Evolutionary conservation across 208 protist genomes (phyloP), one percentile per base, ranked within the genome.

Genomic region (Crithidia sp.): DNA sequence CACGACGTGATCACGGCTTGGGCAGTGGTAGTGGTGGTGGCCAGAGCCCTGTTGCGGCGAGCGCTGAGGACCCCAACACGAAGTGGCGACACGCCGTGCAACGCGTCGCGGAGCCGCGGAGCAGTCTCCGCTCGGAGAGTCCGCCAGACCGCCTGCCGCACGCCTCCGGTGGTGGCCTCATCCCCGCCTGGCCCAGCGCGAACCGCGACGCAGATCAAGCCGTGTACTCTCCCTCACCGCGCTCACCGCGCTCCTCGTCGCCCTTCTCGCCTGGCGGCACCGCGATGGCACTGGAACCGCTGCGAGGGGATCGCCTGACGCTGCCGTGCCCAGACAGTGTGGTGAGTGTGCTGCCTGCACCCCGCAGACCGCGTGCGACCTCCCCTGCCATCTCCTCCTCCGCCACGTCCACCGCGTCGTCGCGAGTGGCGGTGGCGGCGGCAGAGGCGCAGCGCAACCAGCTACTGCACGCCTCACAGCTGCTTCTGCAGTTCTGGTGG

Each of bases 401-500:
- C 9, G 53, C 54, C 41, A 9, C 60, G 36, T 52, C 55, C 13
- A 14, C 54, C 9, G 2, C 61, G n/a, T 68, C 52, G 4, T 74
- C 70, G 0, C 70, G 70, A 2, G 43, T 74, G 37, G 60, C 58
- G 3, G 52, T 36, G 13, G 70, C 43, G 19, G 70, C 61, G n/a
- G 70, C 61, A 9, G 61, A 66, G 67, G 67, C 39, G 5, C 69
- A 76, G 44, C 63, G 19, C 10, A 6, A 69, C 8, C 74, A 73
- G 28, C 57, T 70, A 0, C 28, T 83, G 28, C 45, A 64, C 40
- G 69, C 72, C 16, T 45, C 68, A 9, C 47, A 68, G 14, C 17
- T 74, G 12, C 65, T 81, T 8, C 61, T 78, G 10, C 63, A 73
- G 39, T 81, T 84, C 59, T 76, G 73, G 76, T 56, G 75, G 53